phyloP scores from a whole-genome alignment of 495 filamentous ascomycete species.

The Penicillium riverlandense region DNA sequence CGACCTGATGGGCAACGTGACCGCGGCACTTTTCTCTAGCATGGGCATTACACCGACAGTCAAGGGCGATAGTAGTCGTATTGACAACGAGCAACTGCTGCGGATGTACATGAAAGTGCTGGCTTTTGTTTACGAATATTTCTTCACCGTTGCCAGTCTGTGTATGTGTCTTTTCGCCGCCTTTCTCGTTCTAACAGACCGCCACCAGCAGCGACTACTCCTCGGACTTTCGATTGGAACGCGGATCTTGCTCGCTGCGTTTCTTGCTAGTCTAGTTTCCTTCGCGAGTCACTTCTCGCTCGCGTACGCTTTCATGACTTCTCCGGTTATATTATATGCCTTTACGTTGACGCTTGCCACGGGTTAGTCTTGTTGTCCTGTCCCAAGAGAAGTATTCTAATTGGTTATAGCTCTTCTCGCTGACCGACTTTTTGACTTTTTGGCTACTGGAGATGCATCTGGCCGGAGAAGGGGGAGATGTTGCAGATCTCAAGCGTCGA shows the following conservation, averaged over 20 bases:
- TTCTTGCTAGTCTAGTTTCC: slow-evolving; percentile 21
- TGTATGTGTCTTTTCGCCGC: slow-evolving; percentile 29
- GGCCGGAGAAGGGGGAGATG: slow-evolving; percentile 25
- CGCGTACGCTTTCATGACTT: slow-evolving; percentile 34
- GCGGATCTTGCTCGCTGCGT: slow-evolving; percentile 21
- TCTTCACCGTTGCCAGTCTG: slow-evolving; percentile 29
- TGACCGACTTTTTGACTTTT: slow-evolving; percentile 38
- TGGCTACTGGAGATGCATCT: slow-evolving; percentile 17
- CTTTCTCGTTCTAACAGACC: slow-evolving; percentile 21
- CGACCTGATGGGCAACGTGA: slow-evolving; percentile 34
- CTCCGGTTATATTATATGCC: slow-evolving; percentile 35
- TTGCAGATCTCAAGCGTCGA: slow-evolving; percentile 5
- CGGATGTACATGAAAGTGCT: slow-evolving; percentile 33
- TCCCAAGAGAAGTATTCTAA: neutral
- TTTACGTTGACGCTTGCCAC: slow-evolving; percentile 27
- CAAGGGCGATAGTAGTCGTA: slow-evolving; percentile 17
- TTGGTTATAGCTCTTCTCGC: slow-evolving; percentile 23
- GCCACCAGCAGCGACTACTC: slow-evolving; percentile 15
- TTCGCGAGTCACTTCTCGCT: slow-evolving; percentile 27
- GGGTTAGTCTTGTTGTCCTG: slow-evolving; percentile 19
- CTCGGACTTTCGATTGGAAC: slow-evolving; percentile 19
- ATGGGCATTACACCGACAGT: slow-evolving; percentile 33
- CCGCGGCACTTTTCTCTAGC: slow-evolving; percentile 34
- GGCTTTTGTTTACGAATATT: slow-evolving; percentile 38
- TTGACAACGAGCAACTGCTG: slow-evolving; percentile 25